phyloP scores from a whole-genome alignment of 495 filamentous ascomycete genomes.

The Penicillium canescens region DNA sequence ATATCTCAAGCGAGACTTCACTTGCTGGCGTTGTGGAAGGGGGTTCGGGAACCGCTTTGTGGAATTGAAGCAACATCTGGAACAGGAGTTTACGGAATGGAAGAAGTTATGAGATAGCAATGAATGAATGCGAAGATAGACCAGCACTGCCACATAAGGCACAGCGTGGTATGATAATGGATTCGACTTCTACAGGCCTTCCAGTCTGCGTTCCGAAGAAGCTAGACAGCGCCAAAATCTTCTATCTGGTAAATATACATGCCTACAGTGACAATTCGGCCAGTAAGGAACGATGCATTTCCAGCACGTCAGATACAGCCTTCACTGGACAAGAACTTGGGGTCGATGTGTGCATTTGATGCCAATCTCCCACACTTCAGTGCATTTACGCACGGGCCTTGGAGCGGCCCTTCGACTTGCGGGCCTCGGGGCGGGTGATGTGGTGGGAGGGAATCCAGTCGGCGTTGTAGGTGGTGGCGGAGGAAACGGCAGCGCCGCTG shows the following conservation, averaged over 20 bases:
- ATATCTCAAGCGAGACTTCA: constrained; percentile 62
- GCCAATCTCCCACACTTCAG: too few relatives aligned
- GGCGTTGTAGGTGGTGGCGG: constrained; percentile 80
- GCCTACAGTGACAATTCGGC: constrained; percentile 19
- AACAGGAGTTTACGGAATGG: constrained; percentile 80
- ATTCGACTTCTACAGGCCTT: constrained; percentile 5
- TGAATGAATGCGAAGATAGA: constrained; percentile 5
- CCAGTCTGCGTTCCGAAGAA: constrained; percentile 2
- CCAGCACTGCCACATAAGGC: constrained; percentile 9
- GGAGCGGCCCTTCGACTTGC: constrained; percentile 71
- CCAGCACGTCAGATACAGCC: constrained; percentile 21
- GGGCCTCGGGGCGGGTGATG: constrained; percentile 81
- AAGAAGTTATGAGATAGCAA: constrained; percentile 55
- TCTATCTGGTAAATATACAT: constrained; percentile 36
- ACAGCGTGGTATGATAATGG: constrained; percentile 11
- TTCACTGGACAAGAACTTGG: not conserved
- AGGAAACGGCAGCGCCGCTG: constrained; percentile 70
- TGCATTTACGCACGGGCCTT: constrained; percentile 49
- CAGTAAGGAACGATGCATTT: constrained; percentile 24
- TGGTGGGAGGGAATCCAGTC: constrained; percentile 94
- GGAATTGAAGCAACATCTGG: constrained; percentile 77
- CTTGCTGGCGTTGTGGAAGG: constrained; percentile 83
- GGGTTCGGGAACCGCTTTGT: constrained; percentile 72
- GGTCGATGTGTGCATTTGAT: not conserved
- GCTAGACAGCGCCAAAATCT: constrained; percentile 8